Evolutionary conservation across 257 asterid genomes (phyloP).

Genomic region (Linaria vulgaris): DNA sequence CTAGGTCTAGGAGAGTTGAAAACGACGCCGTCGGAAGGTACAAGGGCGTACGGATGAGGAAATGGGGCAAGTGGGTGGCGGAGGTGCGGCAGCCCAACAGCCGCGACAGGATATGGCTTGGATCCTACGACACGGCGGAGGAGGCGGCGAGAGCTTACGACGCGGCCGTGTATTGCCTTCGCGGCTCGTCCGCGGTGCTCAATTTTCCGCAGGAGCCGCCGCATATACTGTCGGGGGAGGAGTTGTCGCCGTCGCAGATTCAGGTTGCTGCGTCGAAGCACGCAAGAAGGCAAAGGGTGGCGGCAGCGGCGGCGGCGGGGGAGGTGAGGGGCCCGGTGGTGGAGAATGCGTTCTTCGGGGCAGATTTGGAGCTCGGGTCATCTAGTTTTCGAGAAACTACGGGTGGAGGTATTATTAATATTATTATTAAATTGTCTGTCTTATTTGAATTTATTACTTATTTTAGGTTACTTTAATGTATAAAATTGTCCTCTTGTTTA

Average conservation of each 20-base stretch:
- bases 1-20: constrained; percentile 33
- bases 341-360: neutral
- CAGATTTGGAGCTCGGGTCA: neutral
- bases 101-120: constrained; percentile 71
- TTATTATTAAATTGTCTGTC: no score
- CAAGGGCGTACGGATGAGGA: constrained; percentile 75
- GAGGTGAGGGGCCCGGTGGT: no score
- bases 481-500: no score
- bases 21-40: constrained; percentile 33
- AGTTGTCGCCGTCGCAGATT: constrained; percentile 52
- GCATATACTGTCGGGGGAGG: constrained; percentile 28
- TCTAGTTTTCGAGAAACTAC: no score
- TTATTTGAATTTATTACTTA: no score
- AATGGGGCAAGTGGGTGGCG: constrained; percentile 89
- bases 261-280: constrained; percentile 65
- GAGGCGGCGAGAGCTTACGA: constrained; percentile 80
- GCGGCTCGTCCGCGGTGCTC: constrained; percentile 56
- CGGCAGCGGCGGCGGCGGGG: constrained; percentile 20
- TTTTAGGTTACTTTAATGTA: no score
- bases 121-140: constrained; percentile 74
- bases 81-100: constrained; percentile 80
- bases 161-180: constrained; percentile 66
- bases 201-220: constrained; percentile 68
- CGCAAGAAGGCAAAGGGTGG: constrained; percentile 38
- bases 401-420: no score